Base-by-base conservation (phyloP, 345 rosid genomes). In the Gossypium rotundifolium region DNA sequence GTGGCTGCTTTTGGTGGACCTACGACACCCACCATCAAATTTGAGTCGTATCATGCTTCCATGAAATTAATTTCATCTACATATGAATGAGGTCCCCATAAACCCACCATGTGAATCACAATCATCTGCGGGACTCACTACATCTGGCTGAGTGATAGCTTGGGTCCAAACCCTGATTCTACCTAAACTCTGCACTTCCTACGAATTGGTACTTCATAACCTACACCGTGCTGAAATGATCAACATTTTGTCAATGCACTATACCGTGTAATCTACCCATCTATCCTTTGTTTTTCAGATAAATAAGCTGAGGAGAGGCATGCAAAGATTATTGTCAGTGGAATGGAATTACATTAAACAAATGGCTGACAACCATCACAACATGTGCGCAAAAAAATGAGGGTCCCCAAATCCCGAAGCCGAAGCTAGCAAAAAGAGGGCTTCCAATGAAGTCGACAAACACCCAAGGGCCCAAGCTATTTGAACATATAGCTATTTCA, bases 121-220 rank as follows among this genome's bases (percentile, higher is more conserved):
- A 55, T 12, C 40, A 59, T 54, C 29, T 3, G 76, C 45, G 77
- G 83, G 79, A 9, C 77, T 63, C 73, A 16, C 40, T 27, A 45
- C 63, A 82, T 79, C 75, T 58, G 67, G 71, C 17, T 27, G 14
- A n/a, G 8, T 54, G 17, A 58, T 18, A 20, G 55, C 74, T 40
- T 40, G 76, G 82, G 73, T 29, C 78, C 80, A 11, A 42, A 60
- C 69, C 65, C 57, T 59, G 78, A 83, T 67, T 66, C 51, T 23
- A 49, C 75, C 51, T 60, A 65, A 76, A 18, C n/a, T 38, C 23
- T 45, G 65, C 70, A 9, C 7, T 14, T 40, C 75, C 71, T 45
- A 1, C 13, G 2, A 12, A 53, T 53, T 27, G 9, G 25, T 62
- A 54, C 59, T 16, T 14, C 17, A 14, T 16, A 52, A 6, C 57